Base-by-base conservation (phyloP, 495 filamentous ascomycete species). In the Massariosphaeria phaeospora region DNA sequence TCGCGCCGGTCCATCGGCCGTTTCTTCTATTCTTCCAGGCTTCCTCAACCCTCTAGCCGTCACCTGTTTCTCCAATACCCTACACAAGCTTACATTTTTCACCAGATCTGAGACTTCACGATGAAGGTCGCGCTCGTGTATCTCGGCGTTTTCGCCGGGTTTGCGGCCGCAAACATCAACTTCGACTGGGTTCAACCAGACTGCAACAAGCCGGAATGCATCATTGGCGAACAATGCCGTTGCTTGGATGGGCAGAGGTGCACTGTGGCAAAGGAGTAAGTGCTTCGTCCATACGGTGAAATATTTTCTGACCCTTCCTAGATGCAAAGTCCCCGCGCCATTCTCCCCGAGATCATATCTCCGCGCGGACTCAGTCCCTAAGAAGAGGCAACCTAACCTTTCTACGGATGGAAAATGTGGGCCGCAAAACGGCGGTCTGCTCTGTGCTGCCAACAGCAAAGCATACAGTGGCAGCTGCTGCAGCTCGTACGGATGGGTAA, bases 351-450 rank as follows among this genome's bases (percentile, higher is more conserved):
- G n/a, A n/a, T n/a, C n/a, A n/a, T n/a, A n/a, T n/a, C n/a, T n/a
- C n/a, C n/a, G n/a, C n/a, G n/a, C n/a, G n/a, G n/a, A n/a, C n/a
- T n/a, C n/a, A n/a, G n/a, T n/a, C n/a, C n/a, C n/a, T n/a, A n/a
- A n/a, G 41, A 62, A 57, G 59, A 52, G 48, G 38, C 20, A 63
- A 24, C 57, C 21, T 8, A 35, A 61, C 35, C 68, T 64, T 41
- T 70, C 69, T 4, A 58, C 60, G 3, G 66, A 72, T 30, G 66
- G 69, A 21, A 55, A 43, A 15, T 72, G 69, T 45, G 68, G 68
- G 8, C 65, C 66, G 11, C 36, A 54, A 3, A 41, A 67, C 40
- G 66, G 63, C 15, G 65, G 65, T 21, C 53, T 59, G 3, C 47
- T 69, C 18, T 72, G 69, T 40, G 65, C 69, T 36, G 66, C 68